Conservation (phyloP, 352 stramenopile species). For the Pythium dissotocum region DNA sequence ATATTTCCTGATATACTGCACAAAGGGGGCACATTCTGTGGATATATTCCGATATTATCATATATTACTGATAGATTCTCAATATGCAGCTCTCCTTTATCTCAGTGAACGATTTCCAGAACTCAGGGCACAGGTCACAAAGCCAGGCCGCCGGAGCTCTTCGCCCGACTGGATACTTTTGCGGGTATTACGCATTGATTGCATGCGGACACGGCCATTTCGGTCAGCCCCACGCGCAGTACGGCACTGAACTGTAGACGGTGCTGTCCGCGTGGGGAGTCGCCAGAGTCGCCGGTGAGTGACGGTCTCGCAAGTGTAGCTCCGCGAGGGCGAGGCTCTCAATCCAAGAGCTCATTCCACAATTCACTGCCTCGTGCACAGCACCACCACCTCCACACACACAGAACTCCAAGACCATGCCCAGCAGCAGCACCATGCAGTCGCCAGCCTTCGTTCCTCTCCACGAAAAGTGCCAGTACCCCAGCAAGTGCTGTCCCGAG, state of each 20-base stretch:
- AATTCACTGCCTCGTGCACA: slow-evolving; percentile 11
- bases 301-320: background rate
- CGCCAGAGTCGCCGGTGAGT: background rate
- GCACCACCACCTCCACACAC: background rate
- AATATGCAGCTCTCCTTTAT: background rate
- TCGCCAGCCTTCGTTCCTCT: slow-evolving; percentile 4
- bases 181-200: background rate
- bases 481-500: slow-evolving; percentile 26
- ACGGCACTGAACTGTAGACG: background rate
- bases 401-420: background rate
- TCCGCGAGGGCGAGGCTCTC: background rate
- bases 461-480: slow-evolving; percentile 27
- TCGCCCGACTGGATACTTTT: background rate
- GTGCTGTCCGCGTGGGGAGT: background rate
- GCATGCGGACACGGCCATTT: background rate
- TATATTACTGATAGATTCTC: background rate
- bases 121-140: background rate
- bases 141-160: background rate
- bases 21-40: no score
- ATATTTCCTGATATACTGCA: background rate
- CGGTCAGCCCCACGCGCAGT: background rate
- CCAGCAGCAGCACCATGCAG: slow-evolving; percentile 8
- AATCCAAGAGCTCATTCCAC: slow-evolving; percentile 10
- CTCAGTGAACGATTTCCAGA: slow-evolving; percentile 1
- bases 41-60: background rate